Conservation (phyloP, 2,329 filamentous ascomycete genomes). For the Tolypocladium capitatum region DNA sequence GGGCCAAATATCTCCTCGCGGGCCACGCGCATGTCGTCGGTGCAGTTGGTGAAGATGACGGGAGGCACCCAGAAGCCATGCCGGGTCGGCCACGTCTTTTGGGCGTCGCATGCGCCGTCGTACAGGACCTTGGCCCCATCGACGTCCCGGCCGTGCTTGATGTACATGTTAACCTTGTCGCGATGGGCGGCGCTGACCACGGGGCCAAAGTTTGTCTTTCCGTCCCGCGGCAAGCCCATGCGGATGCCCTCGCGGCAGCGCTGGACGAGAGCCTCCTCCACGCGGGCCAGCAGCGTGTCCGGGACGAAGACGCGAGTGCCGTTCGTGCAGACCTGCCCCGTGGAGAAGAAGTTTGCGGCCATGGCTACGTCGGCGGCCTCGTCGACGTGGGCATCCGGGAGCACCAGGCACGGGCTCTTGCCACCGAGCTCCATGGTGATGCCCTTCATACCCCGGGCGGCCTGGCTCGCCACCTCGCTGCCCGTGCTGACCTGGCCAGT, state of each 20-base stretch:
- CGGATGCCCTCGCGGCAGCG: constrained; percentile 53
- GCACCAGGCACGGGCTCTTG: constrained; percentile 68
- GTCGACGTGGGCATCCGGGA: constrained; percentile 66
- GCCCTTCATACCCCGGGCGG: constrained; percentile 72
- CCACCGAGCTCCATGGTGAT: constrained; percentile 88
- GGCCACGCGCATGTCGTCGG: constrained; percentile 66
- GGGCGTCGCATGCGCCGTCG: constrained; percentile 52
- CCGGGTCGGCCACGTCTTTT: constrained; percentile 30
- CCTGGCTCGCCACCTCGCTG: constrained; percentile 64
- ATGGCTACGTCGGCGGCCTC: constrained; percentile 80
- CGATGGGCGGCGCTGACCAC: constrained; percentile 62
- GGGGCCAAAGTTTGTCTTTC: constrained; percentile 69
- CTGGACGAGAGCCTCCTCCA: constrained; percentile 51
- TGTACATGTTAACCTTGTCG: constrained; percentile 67
- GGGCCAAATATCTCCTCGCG: constrained; percentile 82
- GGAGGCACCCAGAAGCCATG: constrained; percentile 75
- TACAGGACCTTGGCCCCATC: constrained; percentile 64
- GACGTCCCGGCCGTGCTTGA: constrained; percentile 56
- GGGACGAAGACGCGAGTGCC: constrained; percentile 81
- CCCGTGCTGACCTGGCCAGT: constrained; percentile 79
- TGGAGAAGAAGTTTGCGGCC: constrained; percentile 89
- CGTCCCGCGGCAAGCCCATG: constrained; percentile 58
- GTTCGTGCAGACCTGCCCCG: constrained; percentile 86
- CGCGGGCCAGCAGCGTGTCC: constrained; percentile 45
- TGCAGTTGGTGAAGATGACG: constrained; percentile 78